Evolutionary conservation across 2,329 filamentous ascomycete genomes (phyloP), one percentile per base, ranked within the genome.

Genomic region (Cladophialophora yegresii): DNA sequence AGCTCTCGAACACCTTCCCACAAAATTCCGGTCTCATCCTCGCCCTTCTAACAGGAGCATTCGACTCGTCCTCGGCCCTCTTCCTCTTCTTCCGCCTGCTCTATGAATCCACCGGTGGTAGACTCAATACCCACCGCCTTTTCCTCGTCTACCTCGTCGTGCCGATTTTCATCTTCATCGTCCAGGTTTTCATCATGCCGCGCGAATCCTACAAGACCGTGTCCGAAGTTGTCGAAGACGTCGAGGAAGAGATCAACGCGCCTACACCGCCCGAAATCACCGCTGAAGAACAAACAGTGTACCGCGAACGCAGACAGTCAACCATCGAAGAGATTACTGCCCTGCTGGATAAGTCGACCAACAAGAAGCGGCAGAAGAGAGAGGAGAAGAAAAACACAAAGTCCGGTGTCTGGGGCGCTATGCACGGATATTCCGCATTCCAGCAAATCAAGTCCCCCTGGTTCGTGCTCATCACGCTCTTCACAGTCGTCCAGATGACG

Each of bases 1-100:
- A 95, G 74, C 84, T 95, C 45, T 92, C 90, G 45, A 95, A 95
- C 75, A 87, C 91, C 2, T 93, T 96, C 73, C 91, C 91, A 0
- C 83, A 83, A 56, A 84, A 89, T 72, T 90, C 90, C 0, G 91
- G 91, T 1, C 79, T 91, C n/a, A 91, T 96, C 67, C 80, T 96
- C 8, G 90, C 91, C 1, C 81, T 92, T 36, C 78, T 96, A 58
- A 93, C 90, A 0, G 91, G 91, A 5, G 90, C 90, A 4, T 96
- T 95, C 74, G 91, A 96, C 75, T 88, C 90, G 0, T 93, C 90
- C 1, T 92, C 89, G 69, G 90, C 90, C 4, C 76, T 93, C 4
- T 93, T 93, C 71, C 81, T 93, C 20, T 73, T 90, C 33, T 93
- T 93, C 76, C 86, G 89, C 32, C 76, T 93, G 47, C 75, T 89